Conservation (phyloP, 129 eudicot species). For the Artemisia argyi region DNA sequence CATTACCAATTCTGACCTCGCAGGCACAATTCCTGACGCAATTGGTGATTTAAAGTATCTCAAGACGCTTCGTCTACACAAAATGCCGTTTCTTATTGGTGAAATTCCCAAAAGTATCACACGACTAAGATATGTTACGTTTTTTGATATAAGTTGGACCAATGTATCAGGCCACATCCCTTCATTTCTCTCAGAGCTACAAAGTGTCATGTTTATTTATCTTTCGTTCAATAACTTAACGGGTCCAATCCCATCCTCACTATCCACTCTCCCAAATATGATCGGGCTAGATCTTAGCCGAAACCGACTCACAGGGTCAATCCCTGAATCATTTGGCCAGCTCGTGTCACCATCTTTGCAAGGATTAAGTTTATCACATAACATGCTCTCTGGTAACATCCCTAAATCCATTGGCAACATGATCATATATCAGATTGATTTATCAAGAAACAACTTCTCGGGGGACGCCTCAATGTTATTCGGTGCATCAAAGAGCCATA, state of each 20-base stretch:
- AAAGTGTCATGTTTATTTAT: slow-evolving; percentile 28
- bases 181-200: slow-evolving; percentile 34
- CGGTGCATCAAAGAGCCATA: slow-evolving; percentile 28
- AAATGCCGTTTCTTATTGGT: slow-evolving; percentile 51
- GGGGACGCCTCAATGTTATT: slow-evolving; percentile 63
- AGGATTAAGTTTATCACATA: slow-evolving; percentile 39
- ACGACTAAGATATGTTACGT: slow-evolving; percentile 30
- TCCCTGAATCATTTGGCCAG: slow-evolving; percentile 50
- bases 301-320: slow-evolving; percentile 46
- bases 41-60: slow-evolving; percentile 43
- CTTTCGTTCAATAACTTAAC: slow-evolving; percentile 50
- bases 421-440: slow-evolving; percentile 31
- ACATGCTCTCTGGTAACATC: slow-evolving; percentile 45
- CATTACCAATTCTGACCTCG: slow-evolving; percentile 27
- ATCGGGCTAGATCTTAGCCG: slow-evolving; percentile 41
- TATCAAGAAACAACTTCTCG: slow-evolving; percentile 43
- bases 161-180: slow-evolving; percentile 49
- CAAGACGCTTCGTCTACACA: slow-evolving; percentile 39
- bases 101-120: slow-evolving; percentile 34
- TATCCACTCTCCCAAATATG: slow-evolving; percentile 41
- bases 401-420: slow-evolving; percentile 45
- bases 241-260: slow-evolving; percentile 47
- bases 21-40: slow-evolving; percentile 45
- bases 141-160: slow-evolving; percentile 50
- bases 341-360: slow-evolving; percentile 6